phyloP scores from a whole-genome alignment of 441 rosid species.

The Manihot esculenta region DNA sequence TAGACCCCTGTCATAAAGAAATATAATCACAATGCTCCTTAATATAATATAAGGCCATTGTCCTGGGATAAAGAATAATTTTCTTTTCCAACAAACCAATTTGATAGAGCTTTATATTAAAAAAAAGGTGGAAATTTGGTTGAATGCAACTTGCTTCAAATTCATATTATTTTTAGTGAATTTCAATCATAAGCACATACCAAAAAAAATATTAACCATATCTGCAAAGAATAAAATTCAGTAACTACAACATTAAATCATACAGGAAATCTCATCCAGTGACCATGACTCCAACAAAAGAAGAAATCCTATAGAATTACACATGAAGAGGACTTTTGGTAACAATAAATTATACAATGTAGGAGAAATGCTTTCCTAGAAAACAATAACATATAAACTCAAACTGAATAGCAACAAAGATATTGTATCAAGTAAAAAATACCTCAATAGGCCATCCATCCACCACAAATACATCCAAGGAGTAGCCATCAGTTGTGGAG shows the following conservation, averaged over 20 bases:
- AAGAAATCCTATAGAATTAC: not conserved
- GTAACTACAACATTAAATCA: not conserved
- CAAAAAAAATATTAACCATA: not conserved
- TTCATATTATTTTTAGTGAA: slow-evolving; percentile 8
- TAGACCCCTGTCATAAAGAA: slow-evolving; percentile 61
- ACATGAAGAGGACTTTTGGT: not conserved
- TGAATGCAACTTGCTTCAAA: slow-evolving; percentile 3
- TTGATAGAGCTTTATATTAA: slow-evolving; percentile 6
- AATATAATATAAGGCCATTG: slow-evolving; percentile 39
- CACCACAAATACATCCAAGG: slow-evolving; percentile 78
- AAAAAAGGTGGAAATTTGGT: slow-evolving; percentile 5
- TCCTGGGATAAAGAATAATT: slow-evolving; percentile 26
- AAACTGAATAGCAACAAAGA: slow-evolving; percentile 11
- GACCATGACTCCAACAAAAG: not conserved
- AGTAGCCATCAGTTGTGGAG: slow-evolving; percentile 76
- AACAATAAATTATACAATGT: not conserved
- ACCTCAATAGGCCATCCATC: slow-evolving; percentile 85
- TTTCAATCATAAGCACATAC: not conserved
- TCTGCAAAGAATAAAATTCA: slow-evolving; percentile 1
- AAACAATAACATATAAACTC: slow-evolving; percentile 4
- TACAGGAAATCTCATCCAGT: not conserved
- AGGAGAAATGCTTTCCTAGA: not conserved
- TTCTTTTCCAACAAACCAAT: slow-evolving; percentile 7
- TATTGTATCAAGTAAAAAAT: slow-evolving; percentile 16
- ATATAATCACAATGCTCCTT: slow-evolving; percentile 57